Base-by-base conservation (phyloP, 2,329 filamentous ascomycete species). In the Pyrenochaeta sp. region DNA sequence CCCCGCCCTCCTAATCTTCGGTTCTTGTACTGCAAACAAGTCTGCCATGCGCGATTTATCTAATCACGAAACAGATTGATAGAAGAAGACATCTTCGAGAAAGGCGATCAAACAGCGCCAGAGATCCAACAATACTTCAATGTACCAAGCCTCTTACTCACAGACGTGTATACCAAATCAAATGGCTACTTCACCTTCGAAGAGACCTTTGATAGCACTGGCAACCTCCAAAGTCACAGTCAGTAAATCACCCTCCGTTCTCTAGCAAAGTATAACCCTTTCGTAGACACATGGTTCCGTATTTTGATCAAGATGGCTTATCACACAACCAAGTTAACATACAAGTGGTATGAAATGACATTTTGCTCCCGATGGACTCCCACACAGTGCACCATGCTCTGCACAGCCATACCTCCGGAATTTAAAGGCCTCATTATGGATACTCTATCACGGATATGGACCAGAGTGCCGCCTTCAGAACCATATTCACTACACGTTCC, bases 91-190 rank as follows among this genome's bases (percentile, higher is more conserved):
- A 10, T 72, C 60, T 30, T 58, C 35, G 9, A 53, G 45, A 7
- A 68, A 46, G 2, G 61, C 63, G 42, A 60, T 59, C 4, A 67
- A 6, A 3, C 22, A n/a, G 27, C 40, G 8, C 39, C 35, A 30
- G 51, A 50, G 22, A 37, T 60, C 4, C 14, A 34, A 6, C 21
- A 40, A 13, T 35, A 41, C 34, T 55, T 52, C 18, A 37, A 42
- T 6, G 41, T 58, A 5, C 51, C 56, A 10, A 9, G 15, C 7
- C 24, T 47, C 11, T 19, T 57, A 13, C 38, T 53, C 20, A 42
- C 48, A 10, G 14, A 40, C 14, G 26, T 48, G 6, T 58, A 58
- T 22, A 41, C 44, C 11, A 42, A 37, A 6, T 60, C 53, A 3
- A 60, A 58, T 19, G 53, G 56, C 1, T 60, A 55, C 28, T 53